Evolutionary conservation across 495 filamentous ascomycete species (phyloP).

Genomic region (Ramalina peruviana): DNA sequence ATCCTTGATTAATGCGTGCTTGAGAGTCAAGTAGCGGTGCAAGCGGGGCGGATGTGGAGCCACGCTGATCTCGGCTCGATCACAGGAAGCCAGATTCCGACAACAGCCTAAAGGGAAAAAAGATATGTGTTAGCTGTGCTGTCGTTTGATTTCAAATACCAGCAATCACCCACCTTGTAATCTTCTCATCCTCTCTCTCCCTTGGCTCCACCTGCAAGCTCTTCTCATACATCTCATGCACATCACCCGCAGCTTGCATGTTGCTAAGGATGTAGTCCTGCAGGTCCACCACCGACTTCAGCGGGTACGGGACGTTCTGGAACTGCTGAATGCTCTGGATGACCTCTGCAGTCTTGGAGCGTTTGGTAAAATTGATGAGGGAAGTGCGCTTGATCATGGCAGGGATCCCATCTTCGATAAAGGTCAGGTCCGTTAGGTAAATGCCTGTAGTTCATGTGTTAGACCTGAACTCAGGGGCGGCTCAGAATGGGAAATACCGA

Average conservation of each 20-base stretch:
- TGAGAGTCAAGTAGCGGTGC: no score
- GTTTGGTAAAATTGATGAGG: slow-evolving; percentile 96
- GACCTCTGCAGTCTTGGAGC: slow-evolving; percentile 92
- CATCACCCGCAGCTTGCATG: slow-evolving; percentile 84
- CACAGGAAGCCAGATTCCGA: slow-evolving; percentile 67
- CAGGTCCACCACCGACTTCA: slow-evolving; percentile 78
- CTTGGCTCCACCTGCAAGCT: slow-evolving; percentile 84
- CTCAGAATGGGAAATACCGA: slow-evolving; percentile 41
- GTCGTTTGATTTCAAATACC: slow-evolving; percentile 5
- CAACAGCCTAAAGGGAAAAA: slow-evolving; percentile 40
- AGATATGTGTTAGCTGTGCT: slow-evolving; percentile 4
- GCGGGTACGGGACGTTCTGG: slow-evolving; percentile 85
- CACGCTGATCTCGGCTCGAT: slow-evolving; percentile 3
- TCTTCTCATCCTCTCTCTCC: slow-evolving; percentile 92
- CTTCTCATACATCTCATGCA: slow-evolving; percentile 98
- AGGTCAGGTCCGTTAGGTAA: slow-evolving; percentile 93
- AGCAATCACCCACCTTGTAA: slow-evolving; percentile 48
- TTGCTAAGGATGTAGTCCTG: slow-evolving; percentile 95
- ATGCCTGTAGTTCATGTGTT: slow-evolving; percentile 46
- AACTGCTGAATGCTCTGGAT: slow-evolving; percentile 98
- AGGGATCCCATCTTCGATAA: slow-evolving; percentile 96
- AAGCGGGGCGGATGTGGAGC: no score
- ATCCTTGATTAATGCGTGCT: no score
- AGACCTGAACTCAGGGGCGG: background rate
- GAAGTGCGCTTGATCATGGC: slow-evolving; percentile 88